Base-by-base conservation (phyloP, 129 eudicot species). In the Flaveria sonorensis region DNA sequence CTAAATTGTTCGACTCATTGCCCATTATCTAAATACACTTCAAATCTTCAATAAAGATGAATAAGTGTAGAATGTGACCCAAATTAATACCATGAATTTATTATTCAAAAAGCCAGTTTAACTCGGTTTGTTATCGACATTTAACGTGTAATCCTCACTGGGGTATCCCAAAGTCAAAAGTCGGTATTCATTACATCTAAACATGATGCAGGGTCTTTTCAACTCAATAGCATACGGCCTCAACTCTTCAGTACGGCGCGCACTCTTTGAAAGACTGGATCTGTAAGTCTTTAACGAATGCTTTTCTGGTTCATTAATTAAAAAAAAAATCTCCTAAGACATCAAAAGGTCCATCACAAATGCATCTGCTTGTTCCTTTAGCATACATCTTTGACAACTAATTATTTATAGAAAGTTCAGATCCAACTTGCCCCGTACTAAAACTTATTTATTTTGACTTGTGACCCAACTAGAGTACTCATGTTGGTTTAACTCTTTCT, bases 141-240 rank as follows among this genome's bases (percentile, higher is more conserved):
- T 70, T 71, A 70, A 64, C 46, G 39, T 61, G 51, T 30, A 50
- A 46, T 60, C 69, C 16, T 50, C 19, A 32, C 28, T 64, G 61
- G 55, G 24, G 21, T 63, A 26, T 12, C 45, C 4, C 20, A 8
- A 21, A 77, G 39, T 63, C 46, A 63, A 32, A 63, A 0, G 14
- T 30, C 30, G 69, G 13, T 45, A 21, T 59, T 70, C 11, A 57
- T 62, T 36, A 65, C 69, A 46, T 43, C 4, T 19, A 46, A 48
- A 74, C 43, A 66, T 68, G 52, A 81, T 80, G 66, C 73, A 94
- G 97, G 97, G 97, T 81, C 89, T 94, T 40, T 91, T 94, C 74
- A 94, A 89, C 86, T 94, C 98, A 47, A 91, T 94, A 62, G 97
- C 98, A 57, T 94, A 94, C 52, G 98, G 98, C 65, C 97, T 94